phyloP scores from a whole-genome alignment of 2,329 filamentous ascomycete species.

The Cyphellophora europaea region DNA sequence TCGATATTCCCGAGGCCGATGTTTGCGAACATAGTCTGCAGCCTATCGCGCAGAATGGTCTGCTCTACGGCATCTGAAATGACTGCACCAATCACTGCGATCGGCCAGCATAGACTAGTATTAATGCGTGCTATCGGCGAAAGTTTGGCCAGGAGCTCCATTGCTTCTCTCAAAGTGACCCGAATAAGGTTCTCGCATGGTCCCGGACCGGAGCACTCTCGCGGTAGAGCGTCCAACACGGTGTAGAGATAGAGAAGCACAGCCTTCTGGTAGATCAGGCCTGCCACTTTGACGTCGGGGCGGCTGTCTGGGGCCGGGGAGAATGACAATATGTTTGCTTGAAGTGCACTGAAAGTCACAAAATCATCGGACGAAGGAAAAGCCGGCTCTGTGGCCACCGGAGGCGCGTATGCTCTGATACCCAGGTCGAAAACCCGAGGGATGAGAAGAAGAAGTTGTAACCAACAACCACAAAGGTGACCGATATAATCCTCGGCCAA shows the following conservation, averaged over 20 bases:
- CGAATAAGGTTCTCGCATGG: slow-evolving; percentile 37
- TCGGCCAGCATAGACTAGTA: too few relatives aligned
- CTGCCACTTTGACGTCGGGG: slow-evolving; percentile 31
- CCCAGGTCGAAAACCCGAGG: slow-evolving; percentile 39
- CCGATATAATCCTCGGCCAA: too few relatives aligned
- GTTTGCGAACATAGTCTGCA: too few relatives aligned
- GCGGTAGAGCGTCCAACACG: slow-evolving; percentile 28
- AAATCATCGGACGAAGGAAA: slow-evolving; percentile 32
- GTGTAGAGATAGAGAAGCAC: slow-evolving; percentile 34
- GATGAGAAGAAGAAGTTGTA: too few relatives aligned
- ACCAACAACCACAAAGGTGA: too few relatives aligned
- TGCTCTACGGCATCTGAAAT: too few relatives aligned
- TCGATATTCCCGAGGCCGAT: too few relatives aligned
- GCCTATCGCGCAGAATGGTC: too few relatives aligned
- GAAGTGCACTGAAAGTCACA: slow-evolving; percentile 34
- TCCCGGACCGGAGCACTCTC: slow-evolving; percentile 32
- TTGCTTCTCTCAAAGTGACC: too few relatives aligned
- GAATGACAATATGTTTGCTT: slow-evolving; percentile 33
- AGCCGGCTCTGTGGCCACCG: slow-evolving; percentile 18
- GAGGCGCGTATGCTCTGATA: slow-evolving; percentile 28
- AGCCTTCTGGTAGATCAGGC: slow-evolving; percentile 36
- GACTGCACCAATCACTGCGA: too few relatives aligned
- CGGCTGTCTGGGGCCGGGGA: slow-evolving; percentile 27
- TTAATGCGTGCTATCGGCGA: too few relatives aligned
- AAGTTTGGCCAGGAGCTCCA: too few relatives aligned